Evolutionary conservation across 2,329 filamentous ascomycete genomes (phyloP).

Genomic region (Aspergillus fructus): DNA sequence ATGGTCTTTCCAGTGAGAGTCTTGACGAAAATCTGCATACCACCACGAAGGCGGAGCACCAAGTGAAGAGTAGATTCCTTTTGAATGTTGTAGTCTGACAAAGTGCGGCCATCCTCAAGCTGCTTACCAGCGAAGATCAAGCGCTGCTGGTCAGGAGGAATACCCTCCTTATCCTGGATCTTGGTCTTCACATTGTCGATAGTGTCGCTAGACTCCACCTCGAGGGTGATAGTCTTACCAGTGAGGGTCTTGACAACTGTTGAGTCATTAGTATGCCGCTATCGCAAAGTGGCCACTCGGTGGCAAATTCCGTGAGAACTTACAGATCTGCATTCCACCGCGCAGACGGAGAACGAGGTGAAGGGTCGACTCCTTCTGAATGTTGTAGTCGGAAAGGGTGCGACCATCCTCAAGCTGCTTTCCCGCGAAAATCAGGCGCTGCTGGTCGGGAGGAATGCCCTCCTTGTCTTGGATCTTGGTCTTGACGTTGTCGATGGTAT

Average conservation of each 20-base stretch:
- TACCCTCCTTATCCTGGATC: constrained; percentile 97
- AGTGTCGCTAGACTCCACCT: constrained; percentile 73
- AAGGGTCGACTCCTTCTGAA: constrained; percentile 65
- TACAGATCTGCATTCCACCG: constrained; percentile 64
- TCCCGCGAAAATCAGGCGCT: constrained; percentile 58
- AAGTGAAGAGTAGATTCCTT: constrained; percentile 86
- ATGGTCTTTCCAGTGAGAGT: constrained; percentile 82
- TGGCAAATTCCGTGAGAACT: constrained; percentile 26
- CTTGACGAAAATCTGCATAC: constrained; percentile 63
- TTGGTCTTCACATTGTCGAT: constrained; percentile 97
- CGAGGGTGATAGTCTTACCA: constrained; percentile 65
- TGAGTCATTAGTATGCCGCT: constrained; percentile 9
- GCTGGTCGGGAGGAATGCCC: constrained; percentile 59
- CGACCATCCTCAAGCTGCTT: constrained; percentile 60
- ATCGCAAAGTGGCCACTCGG: constrained; percentile 7
- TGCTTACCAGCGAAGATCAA: constrained; percentile 96
- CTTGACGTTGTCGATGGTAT: constrained; percentile 57
- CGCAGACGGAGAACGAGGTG: constrained; percentile 74
- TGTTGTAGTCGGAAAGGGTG: constrained; percentile 57
- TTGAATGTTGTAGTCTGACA: constrained; percentile 93
- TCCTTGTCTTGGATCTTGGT: constrained; percentile 62
- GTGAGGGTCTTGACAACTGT: constrained; percentile 59
- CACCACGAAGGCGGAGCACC: constrained; percentile 83
- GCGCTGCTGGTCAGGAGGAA: constrained; percentile 93
- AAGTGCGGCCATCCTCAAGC: constrained; percentile 87